Base-by-base conservation (phyloP, 2,329 filamentous ascomycete genomes). In the Exophiala aquamarina region DNA sequence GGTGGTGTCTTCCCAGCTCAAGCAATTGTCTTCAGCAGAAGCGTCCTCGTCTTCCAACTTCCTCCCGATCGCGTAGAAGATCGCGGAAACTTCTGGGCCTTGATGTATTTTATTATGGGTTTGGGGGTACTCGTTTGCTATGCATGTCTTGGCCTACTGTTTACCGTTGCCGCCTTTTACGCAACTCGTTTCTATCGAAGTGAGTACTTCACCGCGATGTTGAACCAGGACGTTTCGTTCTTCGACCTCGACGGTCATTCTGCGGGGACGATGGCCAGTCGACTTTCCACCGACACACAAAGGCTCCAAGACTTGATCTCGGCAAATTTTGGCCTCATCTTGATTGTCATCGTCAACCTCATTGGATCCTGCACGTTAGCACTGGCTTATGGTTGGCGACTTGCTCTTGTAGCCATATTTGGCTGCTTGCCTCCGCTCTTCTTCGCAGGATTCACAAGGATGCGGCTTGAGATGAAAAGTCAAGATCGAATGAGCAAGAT, bases 181-280 rank as follows among this genome's bases (percentile, higher is more conserved):
- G 38, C 52, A 18, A 45, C 49, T 11, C 41, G 47, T 15, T 49
- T 44, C 34, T 57, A 58, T 44, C 53, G 60, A 32, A 50, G 49
- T 21, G 48, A 59, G 45, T 51, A 56, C 8, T 93, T 94, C 72
- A 77, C 87, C 20, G 77, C 83, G n/a, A 86, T 94, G 72, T 78
- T 94, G 33, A 84, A 87, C 52, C 89, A 94, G 65, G 89, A 94
- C 50, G 87, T 93, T 45, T 72, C 79, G 19, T 94, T 87, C 66
- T 94, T 92, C 59, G 89, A 94, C 65, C 76, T 74, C 32, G 84
- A 89, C 49, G 84, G 88, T 65, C 90, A 94, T 63, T 86, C 84
- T 1, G 80, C 86, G 4, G 89, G 89, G 50, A 83, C 88, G 0
- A 70, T 95, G 52, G 93, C 87, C 0, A 84, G 85, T 0, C 88